A percentile compares a stretch with the other conserved stretches of the same genome.
Conservation (phyloP, 768 basidiomycete genomes). For the Rubroboletus pulcherrimus region DNA sequence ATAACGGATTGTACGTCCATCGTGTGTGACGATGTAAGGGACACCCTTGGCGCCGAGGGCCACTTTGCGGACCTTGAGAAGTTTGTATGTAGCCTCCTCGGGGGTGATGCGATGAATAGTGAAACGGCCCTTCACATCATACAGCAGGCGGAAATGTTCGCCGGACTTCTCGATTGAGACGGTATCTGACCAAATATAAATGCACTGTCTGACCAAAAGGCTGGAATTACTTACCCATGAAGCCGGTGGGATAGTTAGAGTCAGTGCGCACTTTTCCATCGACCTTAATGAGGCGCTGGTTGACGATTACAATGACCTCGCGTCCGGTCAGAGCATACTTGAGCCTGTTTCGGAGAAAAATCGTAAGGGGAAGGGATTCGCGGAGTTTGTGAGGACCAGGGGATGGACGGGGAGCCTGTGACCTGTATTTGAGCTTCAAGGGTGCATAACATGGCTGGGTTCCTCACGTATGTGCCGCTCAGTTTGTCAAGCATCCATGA, state of each 20-base stretch:
- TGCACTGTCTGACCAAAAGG: background rate
- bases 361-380: slow-evolving; percentile 93
- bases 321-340: slow-evolving; percentile 98
- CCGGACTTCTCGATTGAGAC: slow-evolving; percentile 96
- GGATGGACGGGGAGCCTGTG: slow-evolving; percentile 90
- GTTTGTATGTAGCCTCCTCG: slow-evolving; percentile 96
- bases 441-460: background rate
- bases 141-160: slow-evolving; percentile 98
- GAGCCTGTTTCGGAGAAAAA: slow-evolving; percentile 98
- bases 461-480: slow-evolving; percentile 85
- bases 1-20: slow-evolving; percentile 99
- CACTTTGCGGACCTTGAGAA: slow-evolving; percentile 89
- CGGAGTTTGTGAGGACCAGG: slow-evolving; percentile 99
- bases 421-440: slow-evolving; percentile 7
- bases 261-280: slow-evolving; percentile 99
- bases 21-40: slow-evolving; percentile 97
- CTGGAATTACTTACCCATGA: slow-evolving; percentile 70
- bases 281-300: slow-evolving; percentile 96
- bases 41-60: slow-evolving; percentile 92
- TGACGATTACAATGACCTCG: slow-evolving; percentile 93
- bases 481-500: slow-evolving; percentile 99
- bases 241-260: slow-evolving; percentile 93
- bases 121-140: slow-evolving; percentile 99
- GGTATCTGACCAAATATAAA: slow-evolving; percentile 59
- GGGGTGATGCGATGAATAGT: slow-evolving; percentile 98